phyloP scores from a whole-genome alignment of 345 rosid species.

The Punica granatum region DNA sequence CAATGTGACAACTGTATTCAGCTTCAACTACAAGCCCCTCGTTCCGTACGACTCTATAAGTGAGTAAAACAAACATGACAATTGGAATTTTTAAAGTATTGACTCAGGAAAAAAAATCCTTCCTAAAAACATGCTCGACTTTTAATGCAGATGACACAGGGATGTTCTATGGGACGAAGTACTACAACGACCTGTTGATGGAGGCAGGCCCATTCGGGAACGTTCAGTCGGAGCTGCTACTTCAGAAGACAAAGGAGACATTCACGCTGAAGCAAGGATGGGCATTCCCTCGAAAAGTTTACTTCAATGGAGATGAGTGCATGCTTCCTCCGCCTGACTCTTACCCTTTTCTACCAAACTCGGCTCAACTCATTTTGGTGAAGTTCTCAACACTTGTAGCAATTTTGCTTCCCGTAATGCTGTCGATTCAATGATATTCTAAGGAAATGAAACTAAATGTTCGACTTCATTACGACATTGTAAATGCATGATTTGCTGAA shows the following conservation, averaged over 20 bases:
- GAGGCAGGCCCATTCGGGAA: constrained; percentile 30
- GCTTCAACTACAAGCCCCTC: constrained; percentile 21
- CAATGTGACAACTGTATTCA: constrained; percentile 19
- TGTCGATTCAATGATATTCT: neutral
- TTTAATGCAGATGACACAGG: constrained; percentile 22
- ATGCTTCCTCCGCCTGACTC: constrained; percentile 25
- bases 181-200: constrained; percentile 24
- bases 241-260: constrained; percentile 20
- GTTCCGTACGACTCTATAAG: constrained; percentile 11
- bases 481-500: neutral
- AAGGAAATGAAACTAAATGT: neutral
- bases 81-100: neutral
- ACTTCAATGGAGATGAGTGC: constrained; percentile 37
- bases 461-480: neutral
- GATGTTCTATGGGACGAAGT: constrained; percentile 30
- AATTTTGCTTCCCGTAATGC: constrained; percentile 1
- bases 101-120: neutral
- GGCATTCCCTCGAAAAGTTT: constrained; percentile 30
- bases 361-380: constrained; percentile 2
- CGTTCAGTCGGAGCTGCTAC: constrained; percentile 31
- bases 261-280: constrained; percentile 30
- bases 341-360: constrained; percentile 24
- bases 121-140: neutral
- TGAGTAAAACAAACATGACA: neutral
- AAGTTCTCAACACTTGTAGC: neutral